Conservation (phyloP, 2,329 filamentous ascomycete genomes). For the Trematosphaeria pertusa region DNA sequence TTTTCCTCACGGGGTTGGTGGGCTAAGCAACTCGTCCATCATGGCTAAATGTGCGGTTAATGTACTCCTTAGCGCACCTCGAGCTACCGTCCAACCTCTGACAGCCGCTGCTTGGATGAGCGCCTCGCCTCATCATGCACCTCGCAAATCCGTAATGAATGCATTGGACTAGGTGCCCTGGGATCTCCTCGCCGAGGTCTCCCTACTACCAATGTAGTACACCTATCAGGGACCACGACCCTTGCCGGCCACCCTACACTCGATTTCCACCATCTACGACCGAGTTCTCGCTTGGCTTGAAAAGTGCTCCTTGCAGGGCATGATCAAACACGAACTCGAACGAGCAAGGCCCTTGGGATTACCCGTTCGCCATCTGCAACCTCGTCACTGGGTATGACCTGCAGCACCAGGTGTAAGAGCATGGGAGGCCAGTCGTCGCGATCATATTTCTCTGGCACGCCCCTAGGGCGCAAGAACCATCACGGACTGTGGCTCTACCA, state of each 20-base stretch:
- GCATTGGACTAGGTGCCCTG: no score
- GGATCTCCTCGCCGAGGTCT: no score
- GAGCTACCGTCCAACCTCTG: neutral
- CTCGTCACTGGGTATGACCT: slow-evolving; percentile 2
- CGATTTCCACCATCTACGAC: no score
- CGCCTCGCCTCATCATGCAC: neutral
- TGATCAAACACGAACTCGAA: neutral
- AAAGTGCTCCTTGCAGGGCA: neutral
- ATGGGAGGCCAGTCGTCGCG: neutral
- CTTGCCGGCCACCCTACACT: no score
- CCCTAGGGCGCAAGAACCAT: no score
- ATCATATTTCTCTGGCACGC: neutral
- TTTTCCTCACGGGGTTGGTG: neutral
- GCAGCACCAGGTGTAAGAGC: neutral
- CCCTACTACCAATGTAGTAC: no score
- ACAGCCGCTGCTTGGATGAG: neutral
- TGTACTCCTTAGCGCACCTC: slow-evolving; percentile 2
- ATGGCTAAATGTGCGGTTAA: neutral
- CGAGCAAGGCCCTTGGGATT: neutral
- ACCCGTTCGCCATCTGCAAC: neutral
- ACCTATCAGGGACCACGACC: no score
- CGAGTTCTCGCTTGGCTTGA: neutral
- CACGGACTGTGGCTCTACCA: no score
- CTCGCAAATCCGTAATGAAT: no score
- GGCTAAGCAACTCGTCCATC: neutral